These are phyloP conservation scores for Leucogyrophana mollusca DNA, from an alignment of 768 basidiomycete genomes.

Conservation along the genomic window DNA sequence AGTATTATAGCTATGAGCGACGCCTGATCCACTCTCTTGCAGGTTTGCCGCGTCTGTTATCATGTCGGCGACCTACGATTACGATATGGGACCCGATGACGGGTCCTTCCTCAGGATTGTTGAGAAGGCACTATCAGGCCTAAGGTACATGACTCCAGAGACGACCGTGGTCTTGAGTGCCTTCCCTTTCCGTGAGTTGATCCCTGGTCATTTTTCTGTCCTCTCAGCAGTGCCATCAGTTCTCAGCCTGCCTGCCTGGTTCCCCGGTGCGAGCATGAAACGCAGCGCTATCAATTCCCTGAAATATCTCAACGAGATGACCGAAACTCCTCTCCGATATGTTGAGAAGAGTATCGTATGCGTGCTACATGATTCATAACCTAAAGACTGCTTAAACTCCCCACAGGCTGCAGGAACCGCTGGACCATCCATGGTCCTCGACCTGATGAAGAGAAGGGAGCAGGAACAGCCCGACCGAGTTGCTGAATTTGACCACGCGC, in stretches of 20 bases:
- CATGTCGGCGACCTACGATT: conserved; percentile 33
- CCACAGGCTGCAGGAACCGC: not conserved
- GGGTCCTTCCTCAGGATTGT: conserved; percentile 28
- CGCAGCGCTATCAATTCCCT: conserved; percentile 28
- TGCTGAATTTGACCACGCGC: conserved; percentile 13
- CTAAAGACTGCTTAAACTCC: not conserved
- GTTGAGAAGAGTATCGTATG: conserved; percentile 24
- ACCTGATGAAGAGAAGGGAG: not conserved
- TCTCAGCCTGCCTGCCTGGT: conserved; percentile 30
- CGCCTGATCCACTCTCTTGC: not conserved
- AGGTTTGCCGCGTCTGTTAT: conserved; percentile 32
- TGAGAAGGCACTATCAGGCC: conserved; percentile 26
- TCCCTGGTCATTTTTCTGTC: conserved; percentile 8
- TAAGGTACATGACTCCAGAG: conserved; percentile 22
- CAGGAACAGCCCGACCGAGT: not conserved
- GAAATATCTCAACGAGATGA: conserved; percentile 25
- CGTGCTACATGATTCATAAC: too few species aligned
- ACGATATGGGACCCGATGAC: conserved; percentile 24
- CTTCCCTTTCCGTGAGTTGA: conserved; percentile 31
- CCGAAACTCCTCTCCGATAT: conserved; percentile 27
- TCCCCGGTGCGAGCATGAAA: conserved; percentile 34
- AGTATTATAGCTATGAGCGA: not conserved
- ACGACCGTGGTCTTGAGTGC: conserved; percentile 27
- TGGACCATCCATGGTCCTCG: not conserved
- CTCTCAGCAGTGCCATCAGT: conserved; percentile 20